Base-by-base conservation (phyloP, 164 flowering plant genomes). In the Warburgia ugandensis region DNA sequence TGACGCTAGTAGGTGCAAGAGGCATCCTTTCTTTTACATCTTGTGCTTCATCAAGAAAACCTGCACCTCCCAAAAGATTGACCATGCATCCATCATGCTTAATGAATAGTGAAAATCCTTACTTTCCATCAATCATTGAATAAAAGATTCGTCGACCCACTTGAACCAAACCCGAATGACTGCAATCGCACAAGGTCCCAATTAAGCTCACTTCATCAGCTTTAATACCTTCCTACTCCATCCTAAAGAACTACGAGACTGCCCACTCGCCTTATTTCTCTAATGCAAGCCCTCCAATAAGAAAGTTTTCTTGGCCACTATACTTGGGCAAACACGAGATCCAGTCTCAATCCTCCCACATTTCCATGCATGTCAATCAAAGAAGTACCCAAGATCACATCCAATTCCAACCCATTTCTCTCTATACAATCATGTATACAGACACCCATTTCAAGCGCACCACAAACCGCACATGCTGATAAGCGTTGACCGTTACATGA, bases 311-410 rank as follows among this genome's bases (percentile, higher is more conserved):
- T 67, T 84, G 40, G 67, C 73, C 14, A 23, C 28, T 80, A 81
- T 79, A 49, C 55, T 47, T 2, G 48, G 5, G 26, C 81, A 84
- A 23, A 75, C 76, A 6, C 29, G 13, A 47, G 70, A 16, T 2
- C 70, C 83, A 40, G 54, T 63, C 6, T 76, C 74, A 20, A 79
- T 59, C 39, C 62, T 66, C 56, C 92, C 85, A 36, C 87, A 81
- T 60, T 71, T 77, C 21, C 75, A 48, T 79, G 79, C 92, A 81
- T 77, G 38, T 74, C 84, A 29, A 84, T 35, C 75, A 81, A 68
- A 5, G 77, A 45, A 38, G 83, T 81, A 11, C 83, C 85, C 51
- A 81, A 38, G n/a, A 75, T 62, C 65, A 77, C 77, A 70, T 81
- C 80, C 68, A 76, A 29, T 29, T 73, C 77, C 80, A 80, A 78